Conservation (phyloP, 805 yeast genomes). For the Suhomyces faveliae region DNA sequence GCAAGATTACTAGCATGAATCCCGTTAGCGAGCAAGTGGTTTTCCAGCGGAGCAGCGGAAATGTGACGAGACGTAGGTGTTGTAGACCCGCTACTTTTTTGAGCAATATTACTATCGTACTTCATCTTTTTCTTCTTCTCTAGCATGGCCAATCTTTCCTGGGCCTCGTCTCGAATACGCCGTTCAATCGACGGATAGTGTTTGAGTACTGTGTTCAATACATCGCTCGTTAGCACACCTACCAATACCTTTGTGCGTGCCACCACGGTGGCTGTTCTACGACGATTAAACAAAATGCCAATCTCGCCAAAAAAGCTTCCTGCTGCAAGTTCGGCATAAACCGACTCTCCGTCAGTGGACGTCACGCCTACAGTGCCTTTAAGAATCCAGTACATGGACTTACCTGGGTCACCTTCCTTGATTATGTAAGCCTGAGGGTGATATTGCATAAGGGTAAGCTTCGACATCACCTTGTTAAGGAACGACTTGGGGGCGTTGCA, state of each 20-base stretch:
- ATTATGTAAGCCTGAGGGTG: constrained; percentile 71
- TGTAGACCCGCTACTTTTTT: constrained; percentile 10
- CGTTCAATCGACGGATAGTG: constrained; percentile 66
- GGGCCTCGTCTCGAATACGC: constrained; percentile 74
- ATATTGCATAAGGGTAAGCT: constrained; percentile 56
- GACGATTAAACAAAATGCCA: constrained; percentile 71
- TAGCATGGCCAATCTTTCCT: constrained; percentile 69
- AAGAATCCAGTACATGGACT: constrained; percentile 77
- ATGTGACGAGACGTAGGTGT: not conserved
- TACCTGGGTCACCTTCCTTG: constrained; percentile 68
- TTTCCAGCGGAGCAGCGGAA: constrained; percentile 7
- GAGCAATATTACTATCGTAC: constrained; percentile 35
- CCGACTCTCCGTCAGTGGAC: constrained; percentile 72
- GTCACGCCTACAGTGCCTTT: constrained; percentile 77
- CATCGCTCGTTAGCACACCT: constrained; percentile 67
- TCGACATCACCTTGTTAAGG: constrained; percentile 56
- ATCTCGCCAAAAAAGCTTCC: constrained; percentile 80
- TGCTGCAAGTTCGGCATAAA: constrained; percentile 64
- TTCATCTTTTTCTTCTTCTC: constrained; percentile 57
- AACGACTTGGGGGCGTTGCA: constrained; percentile 65
- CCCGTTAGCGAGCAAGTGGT: too few species aligned
- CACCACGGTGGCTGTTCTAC: constrained; percentile 76
- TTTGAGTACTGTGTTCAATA: constrained; percentile 56
- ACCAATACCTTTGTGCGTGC: constrained; percentile 65
- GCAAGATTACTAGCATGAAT: constrained; percentile 15